Evolutionary conservation across 805 yeast genomes (phyloP).

Genomic region (Jamesozyma rosinii): DNA sequence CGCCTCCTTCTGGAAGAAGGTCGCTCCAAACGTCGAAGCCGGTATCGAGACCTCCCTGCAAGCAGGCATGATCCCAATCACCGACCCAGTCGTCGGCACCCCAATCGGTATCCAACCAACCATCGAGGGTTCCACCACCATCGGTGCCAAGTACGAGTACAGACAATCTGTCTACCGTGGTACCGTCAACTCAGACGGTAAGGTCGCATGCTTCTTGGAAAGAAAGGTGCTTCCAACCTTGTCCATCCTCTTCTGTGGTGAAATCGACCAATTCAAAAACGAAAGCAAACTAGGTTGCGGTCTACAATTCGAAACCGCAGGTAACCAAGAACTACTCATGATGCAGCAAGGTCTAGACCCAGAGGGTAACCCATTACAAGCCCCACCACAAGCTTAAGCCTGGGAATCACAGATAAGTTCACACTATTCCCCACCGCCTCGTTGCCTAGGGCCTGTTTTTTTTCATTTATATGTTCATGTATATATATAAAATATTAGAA

Average conservation of each 20-base stretch:
- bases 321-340: constrained; percentile 84
- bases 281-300: constrained; percentile 86
- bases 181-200: constrained; percentile 84
- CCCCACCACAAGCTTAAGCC: constrained; percentile 40
- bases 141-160: constrained; percentile 97
- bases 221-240: constrained; percentile 88
- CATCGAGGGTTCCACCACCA: constrained; percentile 82
- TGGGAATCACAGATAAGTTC: not conserved
- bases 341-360: constrained; percentile 85
- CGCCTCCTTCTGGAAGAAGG: constrained; percentile 90
- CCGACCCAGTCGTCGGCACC: constrained; percentile 64
- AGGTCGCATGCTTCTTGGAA: constrained; percentile 83
- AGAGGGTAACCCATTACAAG: constrained; percentile 78
- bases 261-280: constrained; percentile 76
- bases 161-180: constrained; percentile 95
- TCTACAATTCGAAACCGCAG: constrained; percentile 90
- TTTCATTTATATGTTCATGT: not conserved
- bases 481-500: not conserved
- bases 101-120: constrained; percentile 78
- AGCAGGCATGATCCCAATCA: constrained; percentile 66
- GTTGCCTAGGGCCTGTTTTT: not conserved
- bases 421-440: not conserved
- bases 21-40: constrained; percentile 88
- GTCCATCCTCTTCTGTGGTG: constrained; percentile 81
- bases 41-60: constrained; percentile 81